phyloP scores from a whole-genome alignment of 495 filamentous ascomycete genomes.

The Bryoglossum gracile region DNA sequence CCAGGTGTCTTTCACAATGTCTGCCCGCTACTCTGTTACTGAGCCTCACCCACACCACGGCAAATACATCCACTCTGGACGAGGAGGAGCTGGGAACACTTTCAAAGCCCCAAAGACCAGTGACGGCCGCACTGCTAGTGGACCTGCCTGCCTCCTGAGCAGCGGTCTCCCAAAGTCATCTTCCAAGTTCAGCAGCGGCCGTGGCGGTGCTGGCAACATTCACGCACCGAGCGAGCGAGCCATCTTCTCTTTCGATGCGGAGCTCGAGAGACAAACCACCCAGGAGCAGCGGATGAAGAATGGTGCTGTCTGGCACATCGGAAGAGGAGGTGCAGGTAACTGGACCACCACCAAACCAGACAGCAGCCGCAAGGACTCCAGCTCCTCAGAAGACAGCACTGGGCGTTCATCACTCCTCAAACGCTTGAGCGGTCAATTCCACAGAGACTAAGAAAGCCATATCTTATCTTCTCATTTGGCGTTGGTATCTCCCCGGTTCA shows the following conservation, averaged over 20 bases:
- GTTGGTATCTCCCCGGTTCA: slow-evolving; percentile 5
- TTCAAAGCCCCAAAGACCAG: slow-evolving; percentile 58
- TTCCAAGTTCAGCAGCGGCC: slow-evolving; percentile 64
- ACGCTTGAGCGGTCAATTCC: slow-evolving; percentile 18
- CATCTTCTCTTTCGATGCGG: slow-evolving; percentile 88
- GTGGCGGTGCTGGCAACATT: slow-evolving; percentile 87
- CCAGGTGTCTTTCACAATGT: slow-evolving; percentile 15
- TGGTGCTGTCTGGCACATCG: slow-evolving; percentile 73
- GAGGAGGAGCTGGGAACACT: slow-evolving; percentile 85
- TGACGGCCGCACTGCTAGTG: slow-evolving; percentile 41
- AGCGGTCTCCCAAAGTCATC: slow-evolving; percentile 37
- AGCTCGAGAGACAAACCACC: slow-evolving; percentile 57
- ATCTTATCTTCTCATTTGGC: background rate
- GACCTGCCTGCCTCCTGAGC: slow-evolving; percentile 39
- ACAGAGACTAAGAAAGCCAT: slow-evolving; percentile 12
- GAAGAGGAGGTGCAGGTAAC: slow-evolving; percentile 87
- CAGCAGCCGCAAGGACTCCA: slow-evolving; percentile 15
- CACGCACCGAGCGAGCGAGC: slow-evolving; percentile 56
- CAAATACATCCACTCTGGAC: slow-evolving; percentile 66
- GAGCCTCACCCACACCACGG: slow-evolving; percentile 73
- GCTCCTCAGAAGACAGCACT: slow-evolving; percentile 3
- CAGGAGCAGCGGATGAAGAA: slow-evolving; percentile 52
- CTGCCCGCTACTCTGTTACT: slow-evolving; percentile 54
- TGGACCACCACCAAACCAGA: slow-evolving; percentile 11
- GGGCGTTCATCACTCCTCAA: slow-evolving; percentile 21